Evolutionary conservation across 2,329 filamentous ascomycete genomes (phyloP).

Genomic region (Penicillium sp.): DNA sequence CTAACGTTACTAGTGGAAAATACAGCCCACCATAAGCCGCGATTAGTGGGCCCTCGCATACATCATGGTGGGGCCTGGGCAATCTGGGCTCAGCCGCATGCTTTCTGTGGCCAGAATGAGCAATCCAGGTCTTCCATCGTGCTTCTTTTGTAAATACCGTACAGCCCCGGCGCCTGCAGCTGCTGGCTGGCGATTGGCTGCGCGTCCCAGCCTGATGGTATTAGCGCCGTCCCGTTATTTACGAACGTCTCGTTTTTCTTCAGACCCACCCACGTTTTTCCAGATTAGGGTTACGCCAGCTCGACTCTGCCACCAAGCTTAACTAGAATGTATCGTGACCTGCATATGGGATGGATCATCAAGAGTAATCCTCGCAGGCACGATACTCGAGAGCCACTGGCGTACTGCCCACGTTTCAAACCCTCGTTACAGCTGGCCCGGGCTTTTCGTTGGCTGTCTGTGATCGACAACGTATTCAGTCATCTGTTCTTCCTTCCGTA

Average conservation of each 20-base stretch:
- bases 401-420: slow-evolving; percentile 15
- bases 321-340: neutral
- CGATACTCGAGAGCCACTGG: slow-evolving; percentile 5
- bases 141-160: slow-evolving; percentile 9
- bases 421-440: slow-evolving; percentile 4
- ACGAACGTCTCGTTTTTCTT: neutral
- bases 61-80: neutral
- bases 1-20: neutral
- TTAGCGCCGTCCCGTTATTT: slow-evolving; percentile 1
- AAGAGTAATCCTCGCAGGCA: too few species aligned
- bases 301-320: neutral
- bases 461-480: slow-evolving; percentile 12
- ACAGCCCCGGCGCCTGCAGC: slow-evolving; percentile 8
- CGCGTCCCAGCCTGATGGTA: slow-evolving; percentile 5
- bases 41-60: neutral
- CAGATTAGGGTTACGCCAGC: neutral
- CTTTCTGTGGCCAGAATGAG: neutral
- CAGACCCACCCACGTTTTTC: slow-evolving; percentile 3
- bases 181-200: slow-evolving; percentile 2
- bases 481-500: slow-evolving; percentile 4
- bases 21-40: slow-evolving; percentile 3
- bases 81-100: slow-evolving; percentile 13
- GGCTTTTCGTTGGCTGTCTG: slow-evolving; percentile 7
- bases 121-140: slow-evolving; percentile 5
- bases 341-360: slow-evolving; percentile 5